Base-by-base conservation (phyloP, 1,139 yeast species). In the Blastobotrys buckinghamii region DNA sequence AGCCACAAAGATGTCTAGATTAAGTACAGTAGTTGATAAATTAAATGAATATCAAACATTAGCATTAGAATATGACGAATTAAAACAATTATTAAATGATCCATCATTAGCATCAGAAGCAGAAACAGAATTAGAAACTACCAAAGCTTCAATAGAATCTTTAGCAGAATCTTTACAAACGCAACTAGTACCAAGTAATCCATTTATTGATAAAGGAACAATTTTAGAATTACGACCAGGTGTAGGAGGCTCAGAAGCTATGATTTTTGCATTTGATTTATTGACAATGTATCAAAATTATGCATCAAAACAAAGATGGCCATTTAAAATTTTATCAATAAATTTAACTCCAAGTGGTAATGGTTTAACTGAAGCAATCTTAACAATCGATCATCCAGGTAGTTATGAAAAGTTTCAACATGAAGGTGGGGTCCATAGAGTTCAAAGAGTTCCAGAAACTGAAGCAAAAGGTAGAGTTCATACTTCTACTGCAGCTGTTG, bases 401-500 rank as follows among this genome's bases (percentile, higher is more conserved):
- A 76, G 95, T 1, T 92, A 82, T 62, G 82, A 83, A 55, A 61
- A 74, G 29, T 67, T 92, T 50, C 76, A 94, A 53, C 83, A 79
- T 60, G 99, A 92, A 64, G 88, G 95, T 45, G 99, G 99, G 1
- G 96, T 92, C 13, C 99, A 92, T 63, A 71, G 99, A 45, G 98
- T 92, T 1, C 99, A 92, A 64, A 71, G 99, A 53, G 81, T 92
- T 4, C 98, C 98, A 0, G 84, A 81, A 32, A 92, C 98, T 0
- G 98, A 92, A 63, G 77, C 87, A 5, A 90, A 92, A 64, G 98
- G 98, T 5, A 72, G 98, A 47, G 84, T 88, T 3, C 99, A 92
- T 64, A 92, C 99, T 0, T 87, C 96, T 0, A 92, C 98, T 0
- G 87, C 97, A 0, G 97, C 96, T 0, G 96, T 94, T 5, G 86